Conservation (phyloP, 2,329 filamentous ascomycete species). For the Ophiostoma angusticollis region DNA sequence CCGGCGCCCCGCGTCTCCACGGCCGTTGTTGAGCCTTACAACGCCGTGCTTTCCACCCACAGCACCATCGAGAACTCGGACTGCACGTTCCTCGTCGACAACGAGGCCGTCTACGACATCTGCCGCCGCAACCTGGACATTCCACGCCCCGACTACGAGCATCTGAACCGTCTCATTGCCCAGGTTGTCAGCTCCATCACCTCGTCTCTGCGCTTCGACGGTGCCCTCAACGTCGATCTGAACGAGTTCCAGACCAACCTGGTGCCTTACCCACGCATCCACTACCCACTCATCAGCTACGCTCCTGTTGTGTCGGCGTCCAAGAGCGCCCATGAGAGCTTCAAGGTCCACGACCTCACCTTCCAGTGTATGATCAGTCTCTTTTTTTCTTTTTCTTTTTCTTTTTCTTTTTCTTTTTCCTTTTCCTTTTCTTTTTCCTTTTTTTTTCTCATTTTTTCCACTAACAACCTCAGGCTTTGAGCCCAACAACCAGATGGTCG, state of each 20-base stretch:
- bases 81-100: conserved; percentile 65
- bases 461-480: conserved; percentile 45
- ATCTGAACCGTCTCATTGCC: conserved; percentile 60
- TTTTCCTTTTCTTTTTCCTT: neutral
- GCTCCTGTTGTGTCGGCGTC: conserved; percentile 57
- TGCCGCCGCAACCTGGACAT: conserved; percentile 61
- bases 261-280: conserved; percentile 60
- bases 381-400: neutral
- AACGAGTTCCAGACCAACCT: conserved; percentile 71
- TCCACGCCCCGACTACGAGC: conserved; percentile 54
- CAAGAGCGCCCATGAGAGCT: conserved; percentile 76
- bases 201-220: conserved; percentile 58
- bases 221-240: conserved; percentile 59
- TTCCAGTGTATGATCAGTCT: conserved; percentile 48
- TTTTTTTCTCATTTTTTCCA: neutral
- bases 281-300: conserved; percentile 63
- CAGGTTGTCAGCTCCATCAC: conserved; percentile 66
- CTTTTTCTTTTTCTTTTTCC: neutral
- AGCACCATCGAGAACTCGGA: conserved; percentile 69
- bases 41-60: conserved; percentile 60
- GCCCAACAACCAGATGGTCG: conserved; percentile 69
- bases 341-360: conserved; percentile 68
- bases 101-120: conserved; percentile 64
- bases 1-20: conserved; percentile 57
- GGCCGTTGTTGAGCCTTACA: conserved; percentile 62